These are phyloP conservation scores for Cubamyces lactineus DNA, from an alignment of 768 basidiomycete species.

Conservation along the genomic window DNA sequence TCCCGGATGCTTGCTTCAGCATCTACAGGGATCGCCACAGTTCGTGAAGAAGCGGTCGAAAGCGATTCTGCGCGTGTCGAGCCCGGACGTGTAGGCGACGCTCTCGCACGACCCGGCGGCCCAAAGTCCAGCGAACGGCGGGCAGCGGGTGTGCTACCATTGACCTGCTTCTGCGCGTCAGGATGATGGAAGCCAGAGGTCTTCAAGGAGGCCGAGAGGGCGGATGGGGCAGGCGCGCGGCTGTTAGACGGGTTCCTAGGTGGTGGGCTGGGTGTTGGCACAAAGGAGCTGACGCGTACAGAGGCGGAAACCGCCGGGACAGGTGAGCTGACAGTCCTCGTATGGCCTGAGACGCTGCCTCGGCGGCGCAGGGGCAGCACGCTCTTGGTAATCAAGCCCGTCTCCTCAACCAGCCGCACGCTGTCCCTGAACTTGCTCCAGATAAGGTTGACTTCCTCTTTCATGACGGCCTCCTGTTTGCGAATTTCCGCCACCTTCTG, in stretches of 20 bases:
- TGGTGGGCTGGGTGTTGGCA: conserved; percentile 48
- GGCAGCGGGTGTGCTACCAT: conserved; percentile 16
- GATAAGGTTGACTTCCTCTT: conserved; percentile 59
- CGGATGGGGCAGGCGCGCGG: conserved; percentile 43
- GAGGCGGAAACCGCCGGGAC: conserved; percentile 25
- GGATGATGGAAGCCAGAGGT: conserved; percentile 61
- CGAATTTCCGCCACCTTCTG: conserved; percentile 61
- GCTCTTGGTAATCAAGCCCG: background rate
- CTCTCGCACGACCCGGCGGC: conserved; percentile 1
- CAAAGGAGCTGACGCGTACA: conserved; percentile 56
- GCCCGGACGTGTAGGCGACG: conserved; percentile 20
- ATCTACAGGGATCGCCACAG: conserved; percentile 27
- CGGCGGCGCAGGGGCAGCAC: conserved; percentile 11
- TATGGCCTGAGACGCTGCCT: conserved; percentile 20
- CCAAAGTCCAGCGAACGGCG: conserved; percentile 6
- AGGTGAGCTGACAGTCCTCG: conserved; percentile 10
- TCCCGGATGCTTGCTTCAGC: conserved; percentile 33
- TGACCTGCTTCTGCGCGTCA: conserved; percentile 34
- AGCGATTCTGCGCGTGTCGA: conserved; percentile 28
- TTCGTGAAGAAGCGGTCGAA: conserved; percentile 31
- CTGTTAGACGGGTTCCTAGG: conserved; percentile 32
- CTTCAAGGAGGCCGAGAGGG: conserved; percentile 72
- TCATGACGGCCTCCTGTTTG: conserved; percentile 54
- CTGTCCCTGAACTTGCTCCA: conserved; percentile 61
- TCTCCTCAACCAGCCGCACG: conserved; percentile 6